Evolutionary conservation across 306 rosid species (phyloP).

Genomic region (Trichosanthes truncata): DNA sequence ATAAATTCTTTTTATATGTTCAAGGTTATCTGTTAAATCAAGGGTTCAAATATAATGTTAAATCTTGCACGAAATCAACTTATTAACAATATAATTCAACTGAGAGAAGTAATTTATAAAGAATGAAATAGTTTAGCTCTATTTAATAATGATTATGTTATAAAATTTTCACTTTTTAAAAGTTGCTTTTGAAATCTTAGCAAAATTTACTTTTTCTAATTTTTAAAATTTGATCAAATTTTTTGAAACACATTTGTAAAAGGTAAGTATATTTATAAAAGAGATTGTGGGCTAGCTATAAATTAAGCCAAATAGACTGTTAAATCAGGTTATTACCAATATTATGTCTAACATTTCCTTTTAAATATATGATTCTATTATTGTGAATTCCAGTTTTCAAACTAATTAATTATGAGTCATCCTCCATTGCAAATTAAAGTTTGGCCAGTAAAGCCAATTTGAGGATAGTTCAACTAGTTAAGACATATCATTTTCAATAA

Average conservation of each 20-base stretch:
- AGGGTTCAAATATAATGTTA: background rate
- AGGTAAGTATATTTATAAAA: background rate
- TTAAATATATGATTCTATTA: background rate
- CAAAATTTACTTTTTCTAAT: background rate
- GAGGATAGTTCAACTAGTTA: too few species aligned
- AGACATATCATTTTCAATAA: too few species aligned
- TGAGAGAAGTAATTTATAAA: background rate
- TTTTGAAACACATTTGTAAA: background rate
- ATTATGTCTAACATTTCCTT: background rate
- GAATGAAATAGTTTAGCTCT: background rate
- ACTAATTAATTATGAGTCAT: background rate
- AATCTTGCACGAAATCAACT: background rate
- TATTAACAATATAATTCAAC: background rate
- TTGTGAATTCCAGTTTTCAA: background rate
- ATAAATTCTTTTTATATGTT: background rate
- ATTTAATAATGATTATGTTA: background rate
- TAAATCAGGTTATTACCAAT: background rate
- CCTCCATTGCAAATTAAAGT: background rate
- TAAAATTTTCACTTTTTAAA: background rate
- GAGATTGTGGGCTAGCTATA: background rate
- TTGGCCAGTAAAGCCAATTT: too few species aligned
- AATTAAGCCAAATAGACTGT: background rate
- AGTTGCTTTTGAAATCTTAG: background rate
- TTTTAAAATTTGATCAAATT: background rate
- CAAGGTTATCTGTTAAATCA: background rate